A percentile compares a stretch with the other conserved stretches of the same genome.
Evolutionary conservation across 2,329 filamentous ascomycete species (phyloP).

Genomic region (Fusarium sp.): DNA sequence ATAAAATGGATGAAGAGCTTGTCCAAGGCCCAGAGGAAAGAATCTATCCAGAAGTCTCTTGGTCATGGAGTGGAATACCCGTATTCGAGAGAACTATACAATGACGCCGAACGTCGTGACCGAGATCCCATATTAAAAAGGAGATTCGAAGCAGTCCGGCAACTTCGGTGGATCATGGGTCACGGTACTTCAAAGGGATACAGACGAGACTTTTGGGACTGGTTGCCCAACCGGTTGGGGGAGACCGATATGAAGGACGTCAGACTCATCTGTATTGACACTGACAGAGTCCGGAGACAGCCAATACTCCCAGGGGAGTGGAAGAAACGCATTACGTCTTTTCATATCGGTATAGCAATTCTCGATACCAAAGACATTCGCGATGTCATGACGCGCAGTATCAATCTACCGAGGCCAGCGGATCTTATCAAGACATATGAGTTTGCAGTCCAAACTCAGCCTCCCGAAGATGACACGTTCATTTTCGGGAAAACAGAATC

Average conservation of each 20-base stretch:
- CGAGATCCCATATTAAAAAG: not conserved
- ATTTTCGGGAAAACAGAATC: conserved; percentile 12
- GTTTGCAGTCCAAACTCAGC: conserved; percentile 1
- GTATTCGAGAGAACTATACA: conserved; percentile 18
- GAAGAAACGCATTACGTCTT: not conserved
- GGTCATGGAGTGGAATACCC: conserved; percentile 5
- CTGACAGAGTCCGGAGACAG: not conserved
- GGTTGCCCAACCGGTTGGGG: not conserved
- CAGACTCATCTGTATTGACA: conserved; percentile 21
- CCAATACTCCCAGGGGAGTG: not conserved
- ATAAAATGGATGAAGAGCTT: not conserved
- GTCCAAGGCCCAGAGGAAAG: not conserved
- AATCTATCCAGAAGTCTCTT: not conserved
- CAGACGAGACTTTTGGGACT: not conserved
- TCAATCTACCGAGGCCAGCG: not conserved
- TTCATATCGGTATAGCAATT: conserved; percentile 27
- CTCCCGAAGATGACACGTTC: conserved; percentile 2
- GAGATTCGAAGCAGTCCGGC: not conserved
- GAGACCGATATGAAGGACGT: conserved; percentile 6
- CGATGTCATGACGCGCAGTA: not conserved
- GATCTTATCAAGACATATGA: conserved; percentile 13
- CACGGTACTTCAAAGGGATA: not conserved
- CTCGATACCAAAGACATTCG: conserved; percentile 17
- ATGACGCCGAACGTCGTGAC: not conserved
- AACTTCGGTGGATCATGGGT: conserved; percentile 10